These are phyloP conservation scores for Zygosaccharomyces lentus DNA, from an alignment of 805 yeast genomes.

Conservation along the genomic window DNA sequence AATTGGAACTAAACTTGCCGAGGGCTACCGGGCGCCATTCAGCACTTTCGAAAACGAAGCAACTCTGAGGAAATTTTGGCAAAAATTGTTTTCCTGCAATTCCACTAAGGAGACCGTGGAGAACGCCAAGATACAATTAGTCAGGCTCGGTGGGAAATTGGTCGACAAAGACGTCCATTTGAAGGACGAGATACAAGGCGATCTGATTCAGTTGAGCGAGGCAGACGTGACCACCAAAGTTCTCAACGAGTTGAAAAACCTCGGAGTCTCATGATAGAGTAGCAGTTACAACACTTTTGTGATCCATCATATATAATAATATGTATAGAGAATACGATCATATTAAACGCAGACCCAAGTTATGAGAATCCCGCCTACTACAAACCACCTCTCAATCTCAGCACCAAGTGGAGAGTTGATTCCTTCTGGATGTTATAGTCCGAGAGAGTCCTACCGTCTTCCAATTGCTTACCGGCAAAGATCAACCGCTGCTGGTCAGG, in stretches of 20 bases:
- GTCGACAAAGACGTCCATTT: slow-evolving; percentile 9
- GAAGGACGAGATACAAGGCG: slow-evolving; percentile 19
- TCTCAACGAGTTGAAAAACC: slow-evolving; percentile 31
- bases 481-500: slow-evolving; percentile 69
- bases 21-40: slow-evolving; percentile 8
- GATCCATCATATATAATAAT: background rate
- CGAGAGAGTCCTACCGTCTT: slow-evolving; percentile 66
- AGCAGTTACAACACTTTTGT: background rate
- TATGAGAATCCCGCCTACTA: slow-evolving; percentile 8
- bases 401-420: slow-evolving; percentile 64
- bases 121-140: slow-evolving; percentile 52
- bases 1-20: slow-evolving; percentile 30
- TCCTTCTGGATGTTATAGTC: slow-evolving; percentile 73
- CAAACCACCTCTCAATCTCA: slow-evolving; percentile 71
- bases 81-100: slow-evolving; percentile 29
- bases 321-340: slow-evolving; percentile 1
- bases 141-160: slow-evolving; percentile 34
- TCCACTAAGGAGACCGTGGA: slow-evolving; percentile 46
- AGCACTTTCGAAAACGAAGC: slow-evolving; percentile 4
- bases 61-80: slow-evolving; percentile 22
- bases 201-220: slow-evolving; percentile 27
- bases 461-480: slow-evolving; percentile 69
- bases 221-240: slow-evolving; percentile 49
- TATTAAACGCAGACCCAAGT: slow-evolving; percentile 51
- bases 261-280: slow-evolving; percentile 9